A percentile compares a stretch with the other conserved stretches of the same genome.
Evolutionary conservation across 805 yeast genomes (phyloP).

Genomic region (Gaillardinia entomophila): DNA sequence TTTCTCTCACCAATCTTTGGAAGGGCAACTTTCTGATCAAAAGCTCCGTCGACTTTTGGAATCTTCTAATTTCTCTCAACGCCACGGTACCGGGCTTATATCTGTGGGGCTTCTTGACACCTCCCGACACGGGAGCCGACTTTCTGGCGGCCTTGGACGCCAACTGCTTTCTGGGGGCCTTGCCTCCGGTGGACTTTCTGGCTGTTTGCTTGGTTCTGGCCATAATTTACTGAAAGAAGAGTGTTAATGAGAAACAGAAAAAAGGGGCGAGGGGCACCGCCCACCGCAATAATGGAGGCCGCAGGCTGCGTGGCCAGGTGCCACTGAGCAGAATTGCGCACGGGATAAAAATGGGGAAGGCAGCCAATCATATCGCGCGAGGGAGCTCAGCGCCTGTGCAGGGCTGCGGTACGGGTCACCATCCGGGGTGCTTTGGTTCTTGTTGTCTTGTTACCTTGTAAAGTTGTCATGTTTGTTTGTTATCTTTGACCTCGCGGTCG

Average conservation of each 20-base stretch:
- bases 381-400: too few relatives aligned
- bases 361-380: not conserved
- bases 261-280: not conserved
- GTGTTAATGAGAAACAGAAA: not conserved
- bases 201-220: conserved; percentile 95
- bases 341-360: not conserved
- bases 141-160: conserved; percentile 93
- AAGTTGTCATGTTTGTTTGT: too few relatives aligned
- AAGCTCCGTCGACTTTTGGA: conserved; percentile 93
- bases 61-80: conserved; percentile 93
- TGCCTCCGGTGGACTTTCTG: conserved; percentile 94
- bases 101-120: conserved; percentile 94
- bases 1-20: conserved; percentile 95
- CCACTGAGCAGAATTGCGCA: not conserved
- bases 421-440: too few relatives aligned
- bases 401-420: not conserved
- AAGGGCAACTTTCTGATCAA: conserved; percentile 95
- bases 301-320: too few relatives aligned
- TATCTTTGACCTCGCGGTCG: too few relatives aligned
- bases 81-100: conserved; percentile 98
- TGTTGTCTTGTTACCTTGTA: too few relatives aligned
- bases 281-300: too few relatives aligned
- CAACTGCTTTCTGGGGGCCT: conserved; percentile 90
- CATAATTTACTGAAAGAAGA: conserved; percentile 36
- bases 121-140: conserved; percentile 87